Evolutionary conservation across 2,329 filamentous ascomycete genomes (phyloP).

Genomic region (Colletotrichum destructivum): DNA sequence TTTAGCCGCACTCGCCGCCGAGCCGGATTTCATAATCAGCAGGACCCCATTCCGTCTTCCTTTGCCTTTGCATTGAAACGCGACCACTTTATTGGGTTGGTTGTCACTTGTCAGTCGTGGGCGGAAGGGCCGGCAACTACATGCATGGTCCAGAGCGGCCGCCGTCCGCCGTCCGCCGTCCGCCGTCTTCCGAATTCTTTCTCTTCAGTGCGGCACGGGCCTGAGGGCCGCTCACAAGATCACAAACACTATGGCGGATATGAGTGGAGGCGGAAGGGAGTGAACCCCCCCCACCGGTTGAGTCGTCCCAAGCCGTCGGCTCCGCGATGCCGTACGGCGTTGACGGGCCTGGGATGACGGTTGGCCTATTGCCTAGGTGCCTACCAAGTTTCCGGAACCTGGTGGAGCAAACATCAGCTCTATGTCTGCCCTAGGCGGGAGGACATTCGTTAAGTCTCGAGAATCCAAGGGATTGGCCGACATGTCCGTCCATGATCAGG

Average conservation of each 20-base stretch:
- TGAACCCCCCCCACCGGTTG: slow-evolving; percentile 1
- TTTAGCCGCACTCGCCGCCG: slow-evolving; percentile 19
- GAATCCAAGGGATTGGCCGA: neutral
- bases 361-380: neutral
- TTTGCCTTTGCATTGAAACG: neutral
- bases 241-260: neutral
- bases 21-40: slow-evolving; percentile 29
- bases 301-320: slow-evolving; percentile 8
- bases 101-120: too few relatives aligned
- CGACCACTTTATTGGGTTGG: neutral
- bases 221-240: neutral
- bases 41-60: slow-evolving; percentile 11
- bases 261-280: neutral
- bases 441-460: too few relatives aligned
- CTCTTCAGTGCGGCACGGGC: neutral
- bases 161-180: neutral
- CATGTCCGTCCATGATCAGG: neutral
- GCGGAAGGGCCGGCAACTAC: neutral
- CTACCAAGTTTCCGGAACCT: neutral
- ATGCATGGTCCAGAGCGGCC: neutral
- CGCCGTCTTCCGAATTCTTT: too few relatives aligned
- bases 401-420: neutral
- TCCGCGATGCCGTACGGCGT: slow-evolving; percentile 1
- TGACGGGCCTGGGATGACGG: neutral
- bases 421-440: neutral